phyloP scores from a whole-genome alignment of 2,329 filamentous ascomycete species.

The Alternaria brassicae region DNA sequence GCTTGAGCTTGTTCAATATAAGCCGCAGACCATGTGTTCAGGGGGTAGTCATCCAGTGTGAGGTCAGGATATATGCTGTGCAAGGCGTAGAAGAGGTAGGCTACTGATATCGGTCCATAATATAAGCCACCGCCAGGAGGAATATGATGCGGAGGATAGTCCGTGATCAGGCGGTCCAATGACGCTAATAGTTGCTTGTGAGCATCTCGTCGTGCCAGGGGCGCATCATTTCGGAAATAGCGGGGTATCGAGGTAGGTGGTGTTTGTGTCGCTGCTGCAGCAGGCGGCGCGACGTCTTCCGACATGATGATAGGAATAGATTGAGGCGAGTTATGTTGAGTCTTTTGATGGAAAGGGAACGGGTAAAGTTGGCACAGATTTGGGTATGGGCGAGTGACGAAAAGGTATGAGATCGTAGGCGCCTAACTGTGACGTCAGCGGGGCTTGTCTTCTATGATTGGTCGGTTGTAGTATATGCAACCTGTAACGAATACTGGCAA shows the following conservation, averaged over 20 bases:
- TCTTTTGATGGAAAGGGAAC: slow-evolving; percentile 1
- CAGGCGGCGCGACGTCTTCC: slow-evolving; percentile 30
- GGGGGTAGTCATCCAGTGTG: slow-evolving; percentile 54
- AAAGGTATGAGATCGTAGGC: slow-evolving; percentile 11
- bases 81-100: slow-evolving; percentile 59
- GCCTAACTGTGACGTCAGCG: slow-evolving; percentile 26
- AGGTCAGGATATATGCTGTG: slow-evolving; percentile 59
- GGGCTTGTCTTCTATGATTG: slow-evolving; percentile 9
- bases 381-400: slow-evolving; percentile 10
- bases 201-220: slow-evolving; percentile 51
- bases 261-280: slow-evolving; percentile 24
- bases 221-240: slow-evolving; percentile 53
- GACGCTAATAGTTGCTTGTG: slow-evolving; percentile 60
- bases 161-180: slow-evolving; percentile 56
- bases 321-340: slow-evolving; percentile 2
- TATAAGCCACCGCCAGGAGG: slow-evolving; percentile 58
- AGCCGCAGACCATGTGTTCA: slow-evolving; percentile 59
- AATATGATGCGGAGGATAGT: slow-evolving; percentile 56
- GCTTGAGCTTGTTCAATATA: slow-evolving; percentile 60
- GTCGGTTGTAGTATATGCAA: background rate
- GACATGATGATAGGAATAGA: slow-evolving; percentile 30
- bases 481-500: background rate
- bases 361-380: slow-evolving; percentile 8
- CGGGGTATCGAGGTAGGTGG: slow-evolving; percentile 46
- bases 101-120: slow-evolving; percentile 59